Conservation (phyloP, 495 filamentous ascomycete genomes). For the Mytilinidion resinicola region DNA sequence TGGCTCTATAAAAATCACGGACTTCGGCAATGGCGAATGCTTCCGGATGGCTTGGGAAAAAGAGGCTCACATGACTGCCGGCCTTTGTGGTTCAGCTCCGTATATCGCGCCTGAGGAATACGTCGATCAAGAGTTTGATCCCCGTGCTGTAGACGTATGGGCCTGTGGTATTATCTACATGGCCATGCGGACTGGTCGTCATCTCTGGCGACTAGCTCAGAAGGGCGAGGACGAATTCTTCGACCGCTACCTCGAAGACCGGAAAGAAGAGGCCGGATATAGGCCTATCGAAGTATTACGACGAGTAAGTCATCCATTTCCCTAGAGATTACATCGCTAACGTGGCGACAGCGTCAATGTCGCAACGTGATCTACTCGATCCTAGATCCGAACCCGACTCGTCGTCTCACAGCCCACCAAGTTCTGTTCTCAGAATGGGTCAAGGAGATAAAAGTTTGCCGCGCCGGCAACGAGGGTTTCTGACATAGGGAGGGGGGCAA, state of each 20-base stretch:
- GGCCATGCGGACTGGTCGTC: slow-evolving; percentile 96
- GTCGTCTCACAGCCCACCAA: slow-evolving; percentile 92
- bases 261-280: slow-evolving; percentile 90
- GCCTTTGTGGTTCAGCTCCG: slow-evolving; percentile 89
- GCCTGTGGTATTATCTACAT: slow-evolving; percentile 98
- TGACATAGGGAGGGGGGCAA: slow-evolving; percentile 33
- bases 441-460: slow-evolving; percentile 91
- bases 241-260: slow-evolving; percentile 82
- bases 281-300: slow-evolving; percentile 92
- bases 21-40: slow-evolving; percentile 98
- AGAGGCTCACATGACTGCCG: slow-evolving; percentile 95
- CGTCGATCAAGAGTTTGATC: slow-evolving; percentile 89
- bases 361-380: slow-evolving; percentile 99
- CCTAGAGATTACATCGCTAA: slow-evolving; percentile 33
- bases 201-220: slow-evolving; percentile 92
- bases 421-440: slow-evolving; percentile 98
- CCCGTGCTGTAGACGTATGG: slow-evolving; percentile 94
- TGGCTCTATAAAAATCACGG: slow-evolving; percentile 95
- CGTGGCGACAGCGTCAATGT: slow-evolving; percentile 69
- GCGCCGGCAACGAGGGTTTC: slow-evolving; percentile 87
- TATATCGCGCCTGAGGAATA: slow-evolving; percentile 99
- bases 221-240: slow-evolving; percentile 98
- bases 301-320: slow-evolving; percentile 58
- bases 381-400: slow-evolving; percentile 84
- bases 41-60: slow-evolving; percentile 99